Evolutionary conservation across 2,329 filamentous ascomycete genomes (phyloP), one percentile per base, ranked within the genome.

Genomic region (Didymella lethalis): DNA sequence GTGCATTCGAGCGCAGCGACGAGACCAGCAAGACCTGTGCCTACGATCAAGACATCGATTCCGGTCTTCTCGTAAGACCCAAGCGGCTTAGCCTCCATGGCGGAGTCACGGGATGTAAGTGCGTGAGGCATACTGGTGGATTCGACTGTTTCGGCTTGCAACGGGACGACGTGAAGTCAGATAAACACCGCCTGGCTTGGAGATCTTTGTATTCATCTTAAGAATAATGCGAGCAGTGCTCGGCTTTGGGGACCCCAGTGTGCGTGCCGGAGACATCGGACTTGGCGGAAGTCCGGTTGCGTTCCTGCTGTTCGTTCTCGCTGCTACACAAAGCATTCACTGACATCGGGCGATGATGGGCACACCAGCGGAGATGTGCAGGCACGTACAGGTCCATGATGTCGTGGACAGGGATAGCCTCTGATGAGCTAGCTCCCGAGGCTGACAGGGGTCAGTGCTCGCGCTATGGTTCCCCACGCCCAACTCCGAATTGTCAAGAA

Each of bases 61-160:
- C 76, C 74, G 57, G 70, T 75, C 14, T 74, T 65, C 23, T 80
- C 79, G 69, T 84, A 85, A 3, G 81, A 83, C 34, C 83, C 83
- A n/a, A 85, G 74, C 18, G 83, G 82, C 68, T 79, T 83, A 38
- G 76, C 72, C 59, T 81, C 79, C 69, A 75, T 75, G 25, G 75
- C 78, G 18, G 81, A 81, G 73, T 82, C 82, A 5, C 79, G 77
- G 61, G 80, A 76, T 49, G 81, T 81, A 44, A 79, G 75, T 72
- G 80, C 73, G 64, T 76, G 73, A 68, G 73, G 72, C 74, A 76
- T 77, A 49, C 45, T 70, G 53, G 46, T 40, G 32, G 43, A 34
- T 43, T 51, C 25, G 16, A 40, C 44, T 54, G 32, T 58, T 54
- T 46, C 26, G 25, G 18, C 58, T 38, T 51, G 32, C 47, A 52